Evolutionary conservation across 805 yeast species (phyloP).

Genomic region (Candida vaughaniae): DNA sequence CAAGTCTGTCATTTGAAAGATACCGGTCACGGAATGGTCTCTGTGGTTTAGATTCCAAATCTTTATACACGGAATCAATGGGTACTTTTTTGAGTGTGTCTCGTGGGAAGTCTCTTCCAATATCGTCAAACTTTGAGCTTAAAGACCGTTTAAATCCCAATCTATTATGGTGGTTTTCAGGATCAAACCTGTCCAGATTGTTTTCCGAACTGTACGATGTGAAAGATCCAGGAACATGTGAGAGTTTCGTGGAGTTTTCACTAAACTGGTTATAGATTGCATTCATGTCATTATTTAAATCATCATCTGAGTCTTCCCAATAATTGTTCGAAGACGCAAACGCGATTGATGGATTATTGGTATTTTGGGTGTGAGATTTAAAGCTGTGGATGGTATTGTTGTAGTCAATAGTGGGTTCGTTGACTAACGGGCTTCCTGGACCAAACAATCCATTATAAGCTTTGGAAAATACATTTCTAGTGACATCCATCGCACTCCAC

Average conservation of each 20-base stretch:
- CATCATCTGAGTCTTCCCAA: slow-evolving; percentile 17
- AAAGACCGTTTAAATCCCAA: slow-evolving; percentile 5
- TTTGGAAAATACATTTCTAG: slow-evolving; percentile 8
- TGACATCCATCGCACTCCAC: not conserved
- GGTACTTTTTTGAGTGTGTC: slow-evolving; percentile 5
- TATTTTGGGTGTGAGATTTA: slow-evolving; percentile 1
- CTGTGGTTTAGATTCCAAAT: not conserved
- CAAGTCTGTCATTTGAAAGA: too few relatives aligned
- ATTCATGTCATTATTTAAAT: slow-evolving; percentile 14
- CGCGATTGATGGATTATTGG: not conserved
- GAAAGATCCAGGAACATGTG: slow-evolving; percentile 5
- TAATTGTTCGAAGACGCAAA: not conserved
- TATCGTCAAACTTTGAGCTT: slow-evolving; percentile 4
- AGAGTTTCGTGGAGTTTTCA: slow-evolving; percentile 9
- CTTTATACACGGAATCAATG: not conserved
- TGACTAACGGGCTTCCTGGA: slow-evolving; percentile 21
- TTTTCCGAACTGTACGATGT: slow-evolving; percentile 1
- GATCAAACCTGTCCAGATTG: not conserved
- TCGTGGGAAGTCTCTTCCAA: not conserved
- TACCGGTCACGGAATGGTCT: too few relatives aligned
- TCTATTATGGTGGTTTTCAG: not conserved
- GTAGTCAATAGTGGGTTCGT: slow-evolving; percentile 38
- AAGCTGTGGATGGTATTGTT: slow-evolving; percentile 21
- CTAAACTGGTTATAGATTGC: slow-evolving; percentile 10
- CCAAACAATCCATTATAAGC: slow-evolving; percentile 15